Percentiles rank a stretch among this genome's conserved stretches.
Evolutionary conservation across 1,284 basidiomycete species (phyloP).

Genomic region (Ustilago nuda): DNA sequence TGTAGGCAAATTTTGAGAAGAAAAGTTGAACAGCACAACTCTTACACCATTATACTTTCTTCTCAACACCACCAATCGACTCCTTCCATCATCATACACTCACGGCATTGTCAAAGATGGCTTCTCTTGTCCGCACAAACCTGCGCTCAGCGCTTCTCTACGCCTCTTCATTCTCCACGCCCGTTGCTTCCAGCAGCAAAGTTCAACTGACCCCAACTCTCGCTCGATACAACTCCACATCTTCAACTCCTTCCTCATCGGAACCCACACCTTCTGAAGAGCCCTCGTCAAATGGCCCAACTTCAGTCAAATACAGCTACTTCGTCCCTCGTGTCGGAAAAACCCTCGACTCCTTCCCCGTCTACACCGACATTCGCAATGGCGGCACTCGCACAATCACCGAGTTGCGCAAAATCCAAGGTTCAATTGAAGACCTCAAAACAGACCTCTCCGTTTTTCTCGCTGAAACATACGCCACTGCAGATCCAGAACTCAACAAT

Average conservation of each 20-base stretch:
- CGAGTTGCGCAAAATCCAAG: constrained; percentile 56
- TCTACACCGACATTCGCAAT: constrained; percentile 56
- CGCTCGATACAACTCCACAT: constrained; percentile 21
- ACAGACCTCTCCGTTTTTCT: constrained; percentile 35
- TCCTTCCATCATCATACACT: neutral
- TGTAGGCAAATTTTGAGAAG: constrained; percentile 5
- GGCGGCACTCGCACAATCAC: constrained; percentile 52
- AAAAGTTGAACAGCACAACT: constrained; percentile 6
- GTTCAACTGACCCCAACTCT: constrained; percentile 5
- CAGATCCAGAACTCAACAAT: neutral
- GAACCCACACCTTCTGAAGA: neutral
- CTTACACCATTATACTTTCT: neutral
- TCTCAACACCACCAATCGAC: constrained; percentile 1
- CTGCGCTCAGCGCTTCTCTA: constrained; percentile 18
- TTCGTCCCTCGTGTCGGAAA: constrained; percentile 59
- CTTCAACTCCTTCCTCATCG: constrained; percentile 1
- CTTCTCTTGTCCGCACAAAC: constrained; percentile 19
- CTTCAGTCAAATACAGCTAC: constrained; percentile 49
- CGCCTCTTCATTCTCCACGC: constrained; percentile 3
- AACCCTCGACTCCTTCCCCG: constrained; percentile 44
- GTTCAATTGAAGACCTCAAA: constrained; percentile 39
- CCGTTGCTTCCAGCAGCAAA: constrained; percentile 30
- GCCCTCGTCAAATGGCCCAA: constrained; percentile 2
- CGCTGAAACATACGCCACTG: constrained; percentile 20
- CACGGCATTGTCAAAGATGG: constrained; percentile 9